Conservation (phyloP, 116 monocot species). For the Iris pallida region DNA sequence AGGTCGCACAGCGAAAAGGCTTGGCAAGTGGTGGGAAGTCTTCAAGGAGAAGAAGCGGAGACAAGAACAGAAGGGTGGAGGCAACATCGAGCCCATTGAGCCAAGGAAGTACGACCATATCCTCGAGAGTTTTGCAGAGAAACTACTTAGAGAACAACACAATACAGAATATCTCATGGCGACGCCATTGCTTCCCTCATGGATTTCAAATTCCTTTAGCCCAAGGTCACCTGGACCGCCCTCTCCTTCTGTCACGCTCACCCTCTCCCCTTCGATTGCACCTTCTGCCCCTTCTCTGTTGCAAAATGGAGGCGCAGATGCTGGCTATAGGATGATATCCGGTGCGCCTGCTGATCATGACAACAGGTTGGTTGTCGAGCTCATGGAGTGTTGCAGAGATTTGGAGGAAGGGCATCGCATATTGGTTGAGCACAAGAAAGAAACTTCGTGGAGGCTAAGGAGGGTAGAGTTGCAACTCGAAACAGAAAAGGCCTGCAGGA, state of each 20-base stretch:
- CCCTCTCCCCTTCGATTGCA: constrained; percentile 36
- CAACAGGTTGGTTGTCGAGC: constrained; percentile 18
- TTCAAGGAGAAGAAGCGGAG: constrained; percentile 42
- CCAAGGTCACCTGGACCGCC: constrained; percentile 7
- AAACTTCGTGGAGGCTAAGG: constrained; percentile 69
- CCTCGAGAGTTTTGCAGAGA: constrained; percentile 77
- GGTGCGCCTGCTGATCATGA: background rate
- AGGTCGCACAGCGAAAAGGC: constrained; percentile 46
- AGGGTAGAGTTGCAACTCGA: constrained; percentile 83
- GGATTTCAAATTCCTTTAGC: constrained; percentile 51
- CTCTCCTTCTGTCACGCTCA: constrained; percentile 63
- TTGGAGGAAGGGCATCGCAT: constrained; percentile 74
- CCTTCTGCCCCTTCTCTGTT: constrained; percentile 14
- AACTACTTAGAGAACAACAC: constrained; percentile 44
- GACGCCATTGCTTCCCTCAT: constrained; percentile 62
- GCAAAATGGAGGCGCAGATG: background rate
- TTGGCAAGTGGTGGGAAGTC: constrained; percentile 69
- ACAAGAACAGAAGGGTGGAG: constrained; percentile 5
- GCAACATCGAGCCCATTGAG: constrained; percentile 19
- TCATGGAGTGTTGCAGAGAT: constrained; percentile 63
- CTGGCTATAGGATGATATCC: background rate
- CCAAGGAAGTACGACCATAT: constrained; percentile 65
- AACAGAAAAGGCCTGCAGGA: constrained; percentile 62
- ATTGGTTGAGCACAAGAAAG: constrained; percentile 62
- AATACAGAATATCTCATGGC: constrained; percentile 43